These are phyloP conservation scores for Boletales sp. DNA, from an alignment of 768 basidiomycete genomes.

Conservation along the genomic window DNA sequence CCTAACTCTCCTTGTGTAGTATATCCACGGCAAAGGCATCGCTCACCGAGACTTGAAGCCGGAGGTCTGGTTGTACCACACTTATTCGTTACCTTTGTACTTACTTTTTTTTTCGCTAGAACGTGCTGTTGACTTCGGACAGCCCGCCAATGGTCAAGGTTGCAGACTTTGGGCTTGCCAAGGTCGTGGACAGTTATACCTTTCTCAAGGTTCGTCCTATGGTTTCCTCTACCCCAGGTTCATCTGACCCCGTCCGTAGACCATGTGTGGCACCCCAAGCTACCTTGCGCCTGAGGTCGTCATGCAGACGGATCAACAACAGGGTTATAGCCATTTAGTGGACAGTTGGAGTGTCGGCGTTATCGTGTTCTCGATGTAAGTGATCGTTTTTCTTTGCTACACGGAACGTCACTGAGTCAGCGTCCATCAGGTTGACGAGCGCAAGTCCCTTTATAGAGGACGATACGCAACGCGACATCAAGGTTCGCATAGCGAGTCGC, in stretches of 20 bases:
- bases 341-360: constrained; percentile 98
- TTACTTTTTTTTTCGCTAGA: constrained; percentile 39
- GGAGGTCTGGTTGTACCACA: constrained; percentile 42
- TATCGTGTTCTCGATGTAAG: constrained; percentile 88
- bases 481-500: constrained; percentile 55
- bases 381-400: background rate
- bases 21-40: constrained; percentile 72
- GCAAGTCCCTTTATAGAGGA: constrained; percentile 80
- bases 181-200: constrained; percentile 77
- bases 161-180: constrained; percentile 95
- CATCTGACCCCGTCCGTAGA: constrained; percentile 38
- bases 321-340: constrained; percentile 82
- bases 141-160: constrained; percentile 76
- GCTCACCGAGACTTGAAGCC: constrained; percentile 95
- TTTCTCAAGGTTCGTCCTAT: constrained; percentile 59
- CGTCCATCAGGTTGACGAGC: constrained; percentile 63
- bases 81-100: background rate
- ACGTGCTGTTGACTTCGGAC: constrained; percentile 76
- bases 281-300: constrained; percentile 96
- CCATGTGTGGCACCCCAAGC: constrained; percentile 94
- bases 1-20: constrained; percentile 32
- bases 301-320: constrained; percentile 45
- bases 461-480: constrained; percentile 54
- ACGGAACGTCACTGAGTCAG: background rate
- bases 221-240: background rate